A percentile compares a stretch with the other conserved stretches of the same genome.
phyloP scores from a whole-genome alignment of 345 rosid genomes.

The Angophora floribunda region DNA sequence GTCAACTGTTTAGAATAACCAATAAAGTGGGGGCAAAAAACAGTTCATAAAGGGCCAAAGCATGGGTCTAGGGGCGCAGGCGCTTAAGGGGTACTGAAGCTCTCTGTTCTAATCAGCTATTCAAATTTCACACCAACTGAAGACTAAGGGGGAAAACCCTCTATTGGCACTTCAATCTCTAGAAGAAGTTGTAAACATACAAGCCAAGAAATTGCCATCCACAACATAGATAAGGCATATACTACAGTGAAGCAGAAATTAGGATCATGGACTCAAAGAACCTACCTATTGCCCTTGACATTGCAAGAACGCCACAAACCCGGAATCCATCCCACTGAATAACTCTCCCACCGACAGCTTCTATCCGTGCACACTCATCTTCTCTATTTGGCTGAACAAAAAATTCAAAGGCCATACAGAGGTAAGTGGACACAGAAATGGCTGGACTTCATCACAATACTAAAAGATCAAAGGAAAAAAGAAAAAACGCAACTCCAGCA shows the following conservation, averaged over 20 bases:
- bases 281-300: constrained; percentile 80
- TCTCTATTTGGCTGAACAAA: constrained; percentile 67
- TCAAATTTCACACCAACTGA: not conserved
- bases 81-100: not conserved
- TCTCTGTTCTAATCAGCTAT: not conserved
- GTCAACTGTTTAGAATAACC: not conserved
- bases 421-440: not conserved
- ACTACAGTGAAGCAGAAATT: not conserved
- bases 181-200: not conserved
- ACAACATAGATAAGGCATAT: not conserved
- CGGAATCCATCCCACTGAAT: constrained; percentile 78
- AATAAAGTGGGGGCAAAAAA: not conserved
- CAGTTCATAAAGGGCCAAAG: not conserved
- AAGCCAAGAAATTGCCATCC: not conserved
- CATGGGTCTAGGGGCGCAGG: not conserved
- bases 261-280: not conserved
- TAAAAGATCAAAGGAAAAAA: not conserved
- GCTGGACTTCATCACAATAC: not conserved
- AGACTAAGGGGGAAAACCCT: not conserved
- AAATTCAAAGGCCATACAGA: not conserved
- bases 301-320: constrained; percentile 79
- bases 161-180: not conserved
- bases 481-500: not conserved
- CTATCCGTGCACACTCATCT: constrained; percentile 71
- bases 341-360: constrained; percentile 71